phyloP scores from a whole-genome alignment of 2,329 filamentous ascomycete species.

The Pleurostoma richardsiae region DNA sequence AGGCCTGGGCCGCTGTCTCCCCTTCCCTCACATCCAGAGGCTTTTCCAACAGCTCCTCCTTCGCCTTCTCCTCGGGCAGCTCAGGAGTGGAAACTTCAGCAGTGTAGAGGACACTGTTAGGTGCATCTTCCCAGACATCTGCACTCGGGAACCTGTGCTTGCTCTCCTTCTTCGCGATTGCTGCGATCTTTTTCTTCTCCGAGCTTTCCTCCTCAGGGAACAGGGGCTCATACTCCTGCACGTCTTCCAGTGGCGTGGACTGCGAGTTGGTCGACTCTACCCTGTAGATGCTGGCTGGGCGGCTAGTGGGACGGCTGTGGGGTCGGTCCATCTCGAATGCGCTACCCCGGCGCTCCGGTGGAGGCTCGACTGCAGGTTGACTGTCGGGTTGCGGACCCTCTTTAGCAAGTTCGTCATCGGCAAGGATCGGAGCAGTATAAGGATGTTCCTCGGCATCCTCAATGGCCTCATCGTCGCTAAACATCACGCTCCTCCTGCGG shows the following conservation, averaged over 20 bases:
- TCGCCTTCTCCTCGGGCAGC: slow-evolving; percentile 23
- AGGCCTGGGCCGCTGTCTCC: slow-evolving; percentile 57
- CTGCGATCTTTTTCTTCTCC: slow-evolving; percentile 26
- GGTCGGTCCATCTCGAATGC: slow-evolving; percentile 48
- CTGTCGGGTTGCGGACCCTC: slow-evolving; percentile 62
- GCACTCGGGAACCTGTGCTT: slow-evolving; percentile 82
- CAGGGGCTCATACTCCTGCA: slow-evolving; percentile 90
- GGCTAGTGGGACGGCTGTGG: slow-evolving; percentile 60
- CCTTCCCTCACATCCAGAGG: slow-evolving; percentile 28
- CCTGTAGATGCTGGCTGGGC: slow-evolving; percentile 59
- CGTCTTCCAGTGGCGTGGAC: slow-evolving; percentile 74
- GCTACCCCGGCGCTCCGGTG: slow-evolving; percentile 57
- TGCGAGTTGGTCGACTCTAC: slow-evolving; percentile 48
- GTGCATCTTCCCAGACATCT: slow-evolving; percentile 96
- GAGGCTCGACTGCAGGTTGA: slow-evolving; percentile 77
- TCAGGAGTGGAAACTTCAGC: slow-evolving; percentile 84
- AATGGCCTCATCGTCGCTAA: slow-evolving; percentile 38
- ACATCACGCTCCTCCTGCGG: slow-evolving; percentile 36
- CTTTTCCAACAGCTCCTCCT: slow-evolving; percentile 5
- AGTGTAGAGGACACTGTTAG: slow-evolving; percentile 72
- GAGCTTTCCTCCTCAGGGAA: slow-evolving; percentile 71
- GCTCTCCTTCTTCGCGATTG: slow-evolving; percentile 43
- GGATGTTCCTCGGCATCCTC: slow-evolving; percentile 55
- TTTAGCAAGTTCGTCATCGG: slow-evolving; percentile 80
- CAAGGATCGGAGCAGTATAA: slow-evolving; percentile 76